Evolutionary conservation across 2,329 filamentous ascomycete genomes (phyloP), one percentile per base, ranked within the genome.

Genomic region (Epichloe glyceriae): DNA sequence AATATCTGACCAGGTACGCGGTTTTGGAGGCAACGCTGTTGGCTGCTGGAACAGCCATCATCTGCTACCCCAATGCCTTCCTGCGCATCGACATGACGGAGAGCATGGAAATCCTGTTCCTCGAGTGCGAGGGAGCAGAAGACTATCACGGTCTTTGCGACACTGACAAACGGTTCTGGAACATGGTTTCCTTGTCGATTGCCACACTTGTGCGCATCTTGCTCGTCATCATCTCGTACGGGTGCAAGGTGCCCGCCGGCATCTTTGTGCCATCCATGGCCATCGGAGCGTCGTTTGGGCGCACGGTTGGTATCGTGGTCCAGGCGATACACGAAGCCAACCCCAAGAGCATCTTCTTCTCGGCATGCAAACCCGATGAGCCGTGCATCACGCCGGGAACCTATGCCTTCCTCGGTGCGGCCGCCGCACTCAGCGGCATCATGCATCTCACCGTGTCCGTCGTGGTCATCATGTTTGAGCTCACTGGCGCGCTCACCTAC

Each of bases 251-350:
- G 0, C 93, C 93, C 0, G 93, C 93, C 0, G 93, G 93, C 51
- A 97, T 98, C 56, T 98, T 98, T 59, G 91, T 98, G 0, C 93
- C 93, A 3, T 95, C 89, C 2, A 98, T 98, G 93, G 93, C 93
- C 1, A 83, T 98, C 47, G 93, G 93, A 1, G 93, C 93, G 0
- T 89, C 88, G 0, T 97, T 98, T 65, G 93, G 93, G 4, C 81
- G 93, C 40, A 88, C 90, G 57, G 76, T 98, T n/a, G 93, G 93
- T 17, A 96, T 97, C 53, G 75, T 96, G 46, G 93, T 98, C 15
- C 88, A 97, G 67, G 83, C 85, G 17, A 73, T 97, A 2, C 82
- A 97, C 62, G 87, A 96, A 62, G 78, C 85, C 0, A 86, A 90
- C 60, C 93, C 93, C 0, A 68, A 80, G 44, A 89, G 88, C 44